Evolutionary conservation across 2,329 filamentous ascomycete species (phyloP).

Genomic region (Phyllosticta paracitricarpa): DNA sequence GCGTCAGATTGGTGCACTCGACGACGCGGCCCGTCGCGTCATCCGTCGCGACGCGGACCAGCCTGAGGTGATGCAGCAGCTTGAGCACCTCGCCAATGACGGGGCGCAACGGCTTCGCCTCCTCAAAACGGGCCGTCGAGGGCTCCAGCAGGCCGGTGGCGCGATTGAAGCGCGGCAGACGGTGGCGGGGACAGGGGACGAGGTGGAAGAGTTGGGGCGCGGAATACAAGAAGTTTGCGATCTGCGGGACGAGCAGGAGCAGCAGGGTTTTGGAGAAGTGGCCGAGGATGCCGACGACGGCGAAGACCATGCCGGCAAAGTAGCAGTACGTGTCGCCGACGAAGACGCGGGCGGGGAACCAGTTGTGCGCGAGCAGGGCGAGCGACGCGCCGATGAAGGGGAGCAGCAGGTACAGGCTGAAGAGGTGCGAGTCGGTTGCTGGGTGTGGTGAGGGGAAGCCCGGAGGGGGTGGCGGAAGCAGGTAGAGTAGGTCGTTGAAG

Average conservation of each 20-base stretch:
- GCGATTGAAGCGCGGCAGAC: constrained; percentile 80
- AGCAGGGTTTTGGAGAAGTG: constrained; percentile 97
- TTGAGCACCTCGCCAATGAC: constrained; percentile 55
- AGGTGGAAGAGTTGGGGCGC: constrained; percentile 82
- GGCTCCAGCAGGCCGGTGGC: constrained; percentile 77
- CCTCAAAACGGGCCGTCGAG: constrained; percentile 60
- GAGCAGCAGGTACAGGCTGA: constrained; percentile 88
- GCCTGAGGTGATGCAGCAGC: constrained; percentile 55
- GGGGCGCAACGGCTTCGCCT: constrained; percentile 54
- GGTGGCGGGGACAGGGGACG: constrained; percentile 85
- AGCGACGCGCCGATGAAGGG: constrained; percentile 89
- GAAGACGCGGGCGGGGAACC: constrained; percentile 91
- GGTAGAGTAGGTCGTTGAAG: constrained; percentile 81
- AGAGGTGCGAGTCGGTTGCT: constrained; percentile 88
- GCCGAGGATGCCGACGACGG: constrained; percentile 88
- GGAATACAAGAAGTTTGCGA: constrained; percentile 95
- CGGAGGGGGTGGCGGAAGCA: constrained; percentile 52
- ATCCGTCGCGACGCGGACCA: constrained; percentile 60
- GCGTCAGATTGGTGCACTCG: constrained; percentile 81
- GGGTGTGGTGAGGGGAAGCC: constrained; percentile 66
- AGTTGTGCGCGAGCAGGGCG: constrained; percentile 83
- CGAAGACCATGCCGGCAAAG: constrained; percentile 98
- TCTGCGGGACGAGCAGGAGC: constrained; percentile 82
- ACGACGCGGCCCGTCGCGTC: constrained; percentile 55
- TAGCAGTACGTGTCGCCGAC: constrained; percentile 99